Evolutionary conservation across 2,329 filamentous ascomycete species (phyloP).

Genomic region (Fusarium praegraminearum): DNA sequence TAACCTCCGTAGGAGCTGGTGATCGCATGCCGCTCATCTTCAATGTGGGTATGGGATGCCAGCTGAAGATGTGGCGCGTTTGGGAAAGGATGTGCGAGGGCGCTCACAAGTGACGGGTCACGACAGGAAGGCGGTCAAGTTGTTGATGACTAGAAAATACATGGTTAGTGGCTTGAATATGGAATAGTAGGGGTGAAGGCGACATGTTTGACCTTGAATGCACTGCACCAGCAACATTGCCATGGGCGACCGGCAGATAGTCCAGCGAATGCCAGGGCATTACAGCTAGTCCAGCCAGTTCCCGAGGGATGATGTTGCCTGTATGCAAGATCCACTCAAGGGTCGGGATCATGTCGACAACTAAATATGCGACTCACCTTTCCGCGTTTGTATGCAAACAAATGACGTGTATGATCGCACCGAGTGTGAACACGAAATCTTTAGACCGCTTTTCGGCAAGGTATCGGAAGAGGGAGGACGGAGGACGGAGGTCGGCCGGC

Average conservation of each 20-base stretch:
- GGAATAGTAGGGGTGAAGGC: not conserved
- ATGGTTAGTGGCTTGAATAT: constrained; percentile 36
- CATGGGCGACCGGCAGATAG: constrained; percentile 19
- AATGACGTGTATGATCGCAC: constrained; percentile 43
- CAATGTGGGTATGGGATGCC: constrained; percentile 32
- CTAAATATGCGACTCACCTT: constrained; percentile 41
- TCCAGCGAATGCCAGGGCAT: constrained; percentile 20
- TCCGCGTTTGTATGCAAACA: constrained; percentile 38
- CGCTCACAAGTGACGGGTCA: constrained; percentile 44
- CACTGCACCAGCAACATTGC: constrained; percentile 10
- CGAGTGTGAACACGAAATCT: constrained; percentile 20
- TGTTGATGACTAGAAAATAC: constrained; percentile 34
- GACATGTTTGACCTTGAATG: constrained; percentile 14
- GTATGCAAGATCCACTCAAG: constrained; percentile 29
- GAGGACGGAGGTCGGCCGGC: constrained; percentile 44
- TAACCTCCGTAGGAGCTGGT: constrained; percentile 61
- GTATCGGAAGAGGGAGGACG: constrained; percentile 20
- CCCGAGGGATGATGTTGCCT: constrained; percentile 9
- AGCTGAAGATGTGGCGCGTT: constrained; percentile 42
- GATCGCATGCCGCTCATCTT: constrained; percentile 57
- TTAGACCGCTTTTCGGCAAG: constrained; percentile 35
- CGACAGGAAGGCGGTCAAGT: constrained; percentile 44
- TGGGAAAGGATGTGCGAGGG: constrained; percentile 36
- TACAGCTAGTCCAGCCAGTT: constrained; percentile 11
- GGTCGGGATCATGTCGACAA: constrained; percentile 11